phyloP scores from a whole-genome alignment of 2,329 filamentous ascomycete species.

The Raffaelea ambrosiae region DNA sequence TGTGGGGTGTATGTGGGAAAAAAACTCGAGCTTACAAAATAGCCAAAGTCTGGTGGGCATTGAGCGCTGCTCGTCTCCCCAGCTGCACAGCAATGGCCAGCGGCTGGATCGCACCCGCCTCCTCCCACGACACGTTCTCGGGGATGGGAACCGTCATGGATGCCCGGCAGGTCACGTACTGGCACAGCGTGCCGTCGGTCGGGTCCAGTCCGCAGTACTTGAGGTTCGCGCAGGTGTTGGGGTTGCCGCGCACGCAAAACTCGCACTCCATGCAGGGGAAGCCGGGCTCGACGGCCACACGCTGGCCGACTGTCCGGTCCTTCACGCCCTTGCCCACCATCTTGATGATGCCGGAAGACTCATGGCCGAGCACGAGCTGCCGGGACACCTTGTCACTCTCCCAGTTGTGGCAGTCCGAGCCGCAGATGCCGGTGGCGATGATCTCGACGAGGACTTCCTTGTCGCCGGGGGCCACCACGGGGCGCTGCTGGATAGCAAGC shows the following conservation, averaged over 20 bases:
- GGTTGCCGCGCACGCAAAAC: slow-evolving; percentile 39
- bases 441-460: slow-evolving; percentile 13
- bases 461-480: slow-evolving; percentile 26
- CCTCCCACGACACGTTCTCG: slow-evolving; percentile 47
- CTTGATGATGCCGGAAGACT: slow-evolving; percentile 53
- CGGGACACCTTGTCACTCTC: slow-evolving; percentile 14
- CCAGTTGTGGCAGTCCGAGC: slow-evolving; percentile 17
- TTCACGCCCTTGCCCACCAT: slow-evolving; percentile 42
- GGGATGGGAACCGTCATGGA: slow-evolving; percentile 60
- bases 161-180: slow-evolving; percentile 42
- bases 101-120: slow-evolving; percentile 59
- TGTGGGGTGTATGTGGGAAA: too few relatives aligned
- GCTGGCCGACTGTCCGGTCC: slow-evolving; percentile 38
- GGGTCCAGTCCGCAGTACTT: slow-evolving; percentile 60
- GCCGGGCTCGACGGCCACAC: slow-evolving; percentile 42
- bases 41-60: slow-evolving; percentile 16
- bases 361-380: slow-evolving; percentile 41
- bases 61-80: slow-evolving; percentile 35
- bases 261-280: slow-evolving; percentile 26
- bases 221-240: slow-evolving; percentile 59
- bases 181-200: slow-evolving; percentile 57
- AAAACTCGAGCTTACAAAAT: slow-evolving; percentile 16
- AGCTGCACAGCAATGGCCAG: slow-evolving; percentile 56
- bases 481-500: slow-evolving; percentile 39
- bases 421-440: slow-evolving; percentile 13